A percentile compares a stretch with the other conserved stretches of the same genome.
These are phyloP conservation scores for Backusella parvicylindrica DNA, from an alignment of 192 early-diverging fungal genomes.

Conservation along the genomic window DNA sequence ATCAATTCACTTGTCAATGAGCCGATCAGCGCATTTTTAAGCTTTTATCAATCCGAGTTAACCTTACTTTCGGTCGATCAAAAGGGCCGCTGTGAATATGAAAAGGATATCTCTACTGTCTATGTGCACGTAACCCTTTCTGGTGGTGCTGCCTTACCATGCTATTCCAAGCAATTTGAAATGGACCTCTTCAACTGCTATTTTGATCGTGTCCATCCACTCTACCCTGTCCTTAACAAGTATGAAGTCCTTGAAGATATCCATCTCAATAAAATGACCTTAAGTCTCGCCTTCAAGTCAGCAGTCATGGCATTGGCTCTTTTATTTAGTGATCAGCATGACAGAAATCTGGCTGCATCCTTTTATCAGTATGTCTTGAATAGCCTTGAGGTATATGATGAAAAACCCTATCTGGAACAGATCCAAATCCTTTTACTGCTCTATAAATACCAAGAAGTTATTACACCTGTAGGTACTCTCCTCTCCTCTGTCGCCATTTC, in stretches of 20 bases:
- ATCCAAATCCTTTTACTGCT: slow-evolving; percentile 8
- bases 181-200: neutral
- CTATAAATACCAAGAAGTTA: slow-evolving; percentile 14
- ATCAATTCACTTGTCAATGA: neutral
- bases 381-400: neutral
- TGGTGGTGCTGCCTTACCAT: neutral
- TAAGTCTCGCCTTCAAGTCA: neutral
- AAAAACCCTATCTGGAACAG: neutral
- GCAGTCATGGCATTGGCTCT: neutral
- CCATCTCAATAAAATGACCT: neutral
- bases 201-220: neutral
- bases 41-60: neutral
- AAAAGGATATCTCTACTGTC: neutral
- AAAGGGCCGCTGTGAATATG: neutral
- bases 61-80: neutral
- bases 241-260: neutral
- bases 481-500: neutral
- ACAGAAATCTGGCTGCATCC: neutral
- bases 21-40: neutral
- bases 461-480: slow-evolving; percentile 3
- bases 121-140: neutral
- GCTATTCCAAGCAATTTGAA: slow-evolving; percentile 6
- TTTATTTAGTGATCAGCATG: neutral
- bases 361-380: slow-evolving; percentile 3
- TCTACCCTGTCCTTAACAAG: slow-evolving; percentile 7